Percentiles rank a stretch among this genome's conserved stretches.
Evolutionary conservation across 1,284 basidiomycete genomes (phyloP).

Genomic region (Ustilago esculenta): DNA sequence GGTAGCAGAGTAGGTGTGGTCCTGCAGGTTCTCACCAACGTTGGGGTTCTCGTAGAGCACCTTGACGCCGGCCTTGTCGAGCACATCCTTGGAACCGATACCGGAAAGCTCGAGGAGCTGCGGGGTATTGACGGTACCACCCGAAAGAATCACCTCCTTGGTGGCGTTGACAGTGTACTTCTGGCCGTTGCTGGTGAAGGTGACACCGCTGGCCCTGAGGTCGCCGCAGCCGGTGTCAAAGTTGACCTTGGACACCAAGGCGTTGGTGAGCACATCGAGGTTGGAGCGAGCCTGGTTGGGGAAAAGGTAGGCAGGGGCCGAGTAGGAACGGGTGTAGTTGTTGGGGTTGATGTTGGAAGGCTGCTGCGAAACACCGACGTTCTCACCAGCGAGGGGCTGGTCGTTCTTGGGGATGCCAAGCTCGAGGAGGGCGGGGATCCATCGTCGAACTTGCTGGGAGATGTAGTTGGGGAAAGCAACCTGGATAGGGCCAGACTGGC

Average conservation of each 20-base stretch:
- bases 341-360: slow-evolving; percentile 58
- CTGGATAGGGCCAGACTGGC: slow-evolving; percentile 57
- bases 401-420: slow-evolving; percentile 53
- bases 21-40: slow-evolving; percentile 70
- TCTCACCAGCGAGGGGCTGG: slow-evolving; percentile 55
- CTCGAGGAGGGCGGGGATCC: slow-evolving; percentile 43
- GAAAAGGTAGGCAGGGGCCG: slow-evolving; percentile 58
- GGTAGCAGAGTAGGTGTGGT: slow-evolving; percentile 67
- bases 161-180: slow-evolving; percentile 49
- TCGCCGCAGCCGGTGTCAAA: slow-evolving; percentile 22
- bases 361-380: slow-evolving; percentile 59
- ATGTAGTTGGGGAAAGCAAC: slow-evolving; percentile 61
- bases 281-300: slow-evolving; percentile 53
- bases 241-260: slow-evolving; percentile 56
- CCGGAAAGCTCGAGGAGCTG: slow-evolving; percentile 71
- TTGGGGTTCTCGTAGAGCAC: slow-evolving; percentile 52
- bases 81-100: slow-evolving; percentile 69
- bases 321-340: slow-evolving; percentile 62
- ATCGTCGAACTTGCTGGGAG: slow-evolving; percentile 48
- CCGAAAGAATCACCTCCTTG: slow-evolving; percentile 59
- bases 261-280: slow-evolving; percentile 54
- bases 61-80: slow-evolving; percentile 67
- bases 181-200: slow-evolving; percentile 44
- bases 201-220: slow-evolving; percentile 46
- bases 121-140: slow-evolving; percentile 66